phyloP scores from a whole-genome alignment of 495 filamentous ascomycete species.

The Lophiostoma macrostomum region DNA sequence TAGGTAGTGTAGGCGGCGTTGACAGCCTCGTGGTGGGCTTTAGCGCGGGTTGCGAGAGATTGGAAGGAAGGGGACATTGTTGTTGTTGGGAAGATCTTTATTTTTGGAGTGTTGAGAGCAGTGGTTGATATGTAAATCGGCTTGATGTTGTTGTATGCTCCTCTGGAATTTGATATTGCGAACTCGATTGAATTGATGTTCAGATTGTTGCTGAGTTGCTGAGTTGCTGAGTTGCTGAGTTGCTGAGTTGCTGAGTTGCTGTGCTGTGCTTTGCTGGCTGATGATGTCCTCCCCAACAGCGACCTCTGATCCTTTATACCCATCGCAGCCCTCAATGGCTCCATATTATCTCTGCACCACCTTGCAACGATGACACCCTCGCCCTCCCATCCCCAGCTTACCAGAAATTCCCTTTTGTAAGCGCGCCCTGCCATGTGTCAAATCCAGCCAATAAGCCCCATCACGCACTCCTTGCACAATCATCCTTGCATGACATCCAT shows the following conservation, averaged over 20 bases:
- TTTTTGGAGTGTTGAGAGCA: neutral
- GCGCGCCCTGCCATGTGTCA: conserved; percentile 1
- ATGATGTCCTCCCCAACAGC: neutral
- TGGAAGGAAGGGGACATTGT: neutral
- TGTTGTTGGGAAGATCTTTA: neutral
- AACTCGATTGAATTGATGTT: neutral
- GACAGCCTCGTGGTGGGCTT: conserved; percentile 3
- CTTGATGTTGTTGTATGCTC: no score
- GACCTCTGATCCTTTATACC: neutral
- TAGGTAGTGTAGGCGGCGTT: conserved; percentile 10
- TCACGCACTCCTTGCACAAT: neutral
- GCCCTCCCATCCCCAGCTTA: neutral
- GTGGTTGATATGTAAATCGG: neutral
- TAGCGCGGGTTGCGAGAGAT: neutral
- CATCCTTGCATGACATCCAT: no score
- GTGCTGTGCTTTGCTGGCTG: neutral
- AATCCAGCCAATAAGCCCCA: no score
- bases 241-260: neutral
- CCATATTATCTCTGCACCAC: neutral
- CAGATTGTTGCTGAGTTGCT: neutral
- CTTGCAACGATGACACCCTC: conserved; percentile 1
- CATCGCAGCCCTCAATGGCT: neutral
- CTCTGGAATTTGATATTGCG: no score
- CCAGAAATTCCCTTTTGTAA: neutral
- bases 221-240: neutral